Percentiles rank a stretch among this genome's conserved stretches.
Conservation (phyloP, 208 protist genomes). For the Leishmania tropica region DNA sequence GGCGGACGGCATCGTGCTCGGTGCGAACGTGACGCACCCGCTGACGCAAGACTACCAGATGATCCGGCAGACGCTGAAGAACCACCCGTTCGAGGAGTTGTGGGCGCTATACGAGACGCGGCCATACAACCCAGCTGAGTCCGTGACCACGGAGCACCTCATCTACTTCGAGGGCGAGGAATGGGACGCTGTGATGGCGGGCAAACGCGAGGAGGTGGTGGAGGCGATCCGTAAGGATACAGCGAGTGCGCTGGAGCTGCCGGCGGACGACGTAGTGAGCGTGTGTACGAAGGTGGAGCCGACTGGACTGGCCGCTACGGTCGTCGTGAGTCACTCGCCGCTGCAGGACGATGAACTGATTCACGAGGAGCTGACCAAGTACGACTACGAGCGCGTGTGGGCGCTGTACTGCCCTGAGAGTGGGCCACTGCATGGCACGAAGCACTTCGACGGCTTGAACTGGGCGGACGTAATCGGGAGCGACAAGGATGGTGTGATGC, state of each 20-base stretch:
- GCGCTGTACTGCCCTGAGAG: conserved; percentile 44
- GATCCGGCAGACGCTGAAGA: conserved; percentile 42
- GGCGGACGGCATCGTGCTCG: background rate
- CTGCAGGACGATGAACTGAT: conserved; percentile 46
- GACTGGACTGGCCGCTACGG: conserved; percentile 15
- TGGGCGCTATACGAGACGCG: conserved; percentile 56
- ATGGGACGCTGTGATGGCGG: conserved; percentile 48
- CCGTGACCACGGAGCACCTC: conserved; percentile 30
- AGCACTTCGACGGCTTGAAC: conserved; percentile 39
- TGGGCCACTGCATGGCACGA: conserved; percentile 20
- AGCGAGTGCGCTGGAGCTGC: conserved; percentile 35
- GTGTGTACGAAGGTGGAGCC: conserved; percentile 21
- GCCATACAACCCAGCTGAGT: conserved; percentile 25
- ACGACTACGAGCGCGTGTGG: conserved; percentile 50
- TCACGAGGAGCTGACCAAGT: conserved; percentile 43
- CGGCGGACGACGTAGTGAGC: conserved; percentile 31
- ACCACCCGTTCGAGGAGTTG: conserved; percentile 36
- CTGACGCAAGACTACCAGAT: conserved; percentile 26
- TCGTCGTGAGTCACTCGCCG: conserved; percentile 39
- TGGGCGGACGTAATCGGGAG: conserved; percentile 43
- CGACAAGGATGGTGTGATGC: conserved; percentile 15
- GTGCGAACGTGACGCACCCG: conserved; percentile 32
- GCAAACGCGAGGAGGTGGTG: conserved; percentile 24
- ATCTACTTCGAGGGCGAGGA: conserved; percentile 64
- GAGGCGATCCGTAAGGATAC: conserved; percentile 44